phyloP scores from a whole-genome alignment of 2,329 filamentous ascomycete species.

The Phoma sp. region DNA sequence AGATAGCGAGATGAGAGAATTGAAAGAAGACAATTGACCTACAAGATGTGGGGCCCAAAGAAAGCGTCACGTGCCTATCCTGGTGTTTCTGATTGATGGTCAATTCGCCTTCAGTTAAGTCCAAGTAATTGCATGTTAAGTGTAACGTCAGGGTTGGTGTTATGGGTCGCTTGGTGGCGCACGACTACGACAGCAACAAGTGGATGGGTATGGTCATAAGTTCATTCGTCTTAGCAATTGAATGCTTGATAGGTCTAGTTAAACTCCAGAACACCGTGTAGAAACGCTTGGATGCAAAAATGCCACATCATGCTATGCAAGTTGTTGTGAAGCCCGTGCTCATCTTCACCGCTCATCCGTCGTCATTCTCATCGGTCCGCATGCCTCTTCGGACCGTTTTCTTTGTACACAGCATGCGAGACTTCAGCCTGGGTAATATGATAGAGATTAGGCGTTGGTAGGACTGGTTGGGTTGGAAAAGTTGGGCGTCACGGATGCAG shows the following conservation, averaged over 20 bases:
- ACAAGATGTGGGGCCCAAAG: not conserved
- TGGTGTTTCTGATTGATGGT: not conserved
- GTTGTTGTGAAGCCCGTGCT: constrained; percentile 21
- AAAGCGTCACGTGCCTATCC: not conserved
- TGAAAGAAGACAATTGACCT: not conserved
- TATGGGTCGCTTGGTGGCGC: too few species aligned
- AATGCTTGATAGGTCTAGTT: constrained; percentile 29
- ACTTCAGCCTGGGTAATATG: constrained; percentile 5
- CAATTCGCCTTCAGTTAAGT: not conserved
- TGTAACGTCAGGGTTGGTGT: not conserved
- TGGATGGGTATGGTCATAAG: constrained; percentile 8
- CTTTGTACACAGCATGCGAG: constrained; percentile 18
- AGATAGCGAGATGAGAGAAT: too few species aligned
- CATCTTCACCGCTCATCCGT: constrained; percentile 19
- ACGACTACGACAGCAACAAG: not conserved
- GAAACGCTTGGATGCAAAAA: constrained; percentile 21
- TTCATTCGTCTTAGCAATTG: constrained; percentile 27
- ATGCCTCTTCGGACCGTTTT: constrained; percentile 14
- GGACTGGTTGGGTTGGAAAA: constrained; percentile 37
- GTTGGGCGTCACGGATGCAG: constrained; percentile 35
- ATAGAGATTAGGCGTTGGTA: constrained; percentile 25
- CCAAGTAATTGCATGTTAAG: not conserved
- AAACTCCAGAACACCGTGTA: constrained; percentile 22
- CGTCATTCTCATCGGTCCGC: constrained; percentile 13
- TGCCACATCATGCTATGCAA: constrained; percentile 21